Evolutionary conservation across 2,329 filamentous ascomycete genomes (phyloP).

Genomic region (Epichloe elymi): DNA sequence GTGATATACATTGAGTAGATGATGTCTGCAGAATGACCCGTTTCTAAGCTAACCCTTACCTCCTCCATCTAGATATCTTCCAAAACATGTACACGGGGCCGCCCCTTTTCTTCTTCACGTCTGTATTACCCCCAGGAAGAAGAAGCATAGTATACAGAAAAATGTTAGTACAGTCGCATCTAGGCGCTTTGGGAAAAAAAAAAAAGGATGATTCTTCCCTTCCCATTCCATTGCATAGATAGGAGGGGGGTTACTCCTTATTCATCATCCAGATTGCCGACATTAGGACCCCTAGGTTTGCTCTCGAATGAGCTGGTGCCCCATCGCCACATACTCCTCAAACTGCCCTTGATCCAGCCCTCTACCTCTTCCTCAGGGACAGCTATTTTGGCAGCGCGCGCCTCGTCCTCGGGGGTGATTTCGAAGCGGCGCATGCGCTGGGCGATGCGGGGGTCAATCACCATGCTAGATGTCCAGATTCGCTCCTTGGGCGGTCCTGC

Average conservation of each 20-base stretch:
- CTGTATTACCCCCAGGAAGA: neutral
- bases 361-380: slow-evolving; percentile 57
- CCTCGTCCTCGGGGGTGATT: slow-evolving; percentile 56
- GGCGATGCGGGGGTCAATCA: slow-evolving; percentile 63
- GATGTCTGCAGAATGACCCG: neutral
- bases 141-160: neutral
- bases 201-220: too few relatives aligned
- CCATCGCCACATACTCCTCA: slow-evolving; percentile 42
- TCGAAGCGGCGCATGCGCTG: slow-evolving; percentile 71
- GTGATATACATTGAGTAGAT: slow-evolving; percentile 3
- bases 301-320: slow-evolving; percentile 26
- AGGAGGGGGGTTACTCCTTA: slow-evolving; percentile 7
- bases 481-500: slow-evolving; percentile 43
- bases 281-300: slow-evolving; percentile 27
- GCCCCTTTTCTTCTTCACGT: too few relatives aligned
- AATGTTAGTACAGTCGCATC: neutral
- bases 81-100: neutral
- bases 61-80: neutral
- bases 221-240: too few relatives aligned
- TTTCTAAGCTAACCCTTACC: neutral
- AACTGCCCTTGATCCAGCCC: slow-evolving; percentile 51
- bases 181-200: neutral
- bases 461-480: slow-evolving; percentile 63
- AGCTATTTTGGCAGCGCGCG: slow-evolving; percentile 46
- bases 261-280: slow-evolving; percentile 26